These are phyloP conservation scores for Podospora pseudopauciseta DNA, from an alignment of 495 filamentous ascomycete species.

Conservation along the genomic window DNA sequence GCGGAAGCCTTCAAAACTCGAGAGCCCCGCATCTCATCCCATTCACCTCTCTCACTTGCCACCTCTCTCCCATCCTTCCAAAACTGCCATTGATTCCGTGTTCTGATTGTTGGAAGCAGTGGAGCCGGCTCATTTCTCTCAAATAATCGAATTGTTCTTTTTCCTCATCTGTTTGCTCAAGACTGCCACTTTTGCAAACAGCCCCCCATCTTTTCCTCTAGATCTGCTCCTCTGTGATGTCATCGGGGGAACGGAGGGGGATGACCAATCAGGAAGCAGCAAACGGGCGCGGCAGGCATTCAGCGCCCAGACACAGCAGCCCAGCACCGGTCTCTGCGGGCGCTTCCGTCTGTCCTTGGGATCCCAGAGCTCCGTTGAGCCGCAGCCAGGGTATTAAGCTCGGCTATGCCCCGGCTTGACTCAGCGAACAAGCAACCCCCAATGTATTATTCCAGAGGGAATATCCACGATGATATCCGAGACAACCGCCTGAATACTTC, in stretches of 20 bases:
- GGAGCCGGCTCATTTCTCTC: neutral
- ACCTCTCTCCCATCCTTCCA: neutral
- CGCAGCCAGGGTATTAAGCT: conserved; percentile 6
- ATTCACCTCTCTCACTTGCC: neutral
- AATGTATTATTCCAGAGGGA: conserved; percentile 1
- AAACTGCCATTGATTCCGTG: neutral
- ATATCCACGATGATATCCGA: conserved; percentile 2
- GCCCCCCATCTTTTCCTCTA: neutral
- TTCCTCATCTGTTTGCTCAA: neutral
- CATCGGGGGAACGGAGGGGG: conserved; percentile 5
- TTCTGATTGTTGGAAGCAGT: neutral
- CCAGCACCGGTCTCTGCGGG: neutral
- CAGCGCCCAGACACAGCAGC: neutral
- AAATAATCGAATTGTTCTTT: neutral
- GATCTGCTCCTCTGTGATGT: conserved; percentile 15
- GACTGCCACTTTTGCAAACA: neutral
- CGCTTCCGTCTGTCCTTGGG: conserved; percentile 9
- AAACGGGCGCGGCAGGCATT: neutral
- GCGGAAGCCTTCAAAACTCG: conserved; percentile 1
- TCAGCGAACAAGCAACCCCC: neutral
- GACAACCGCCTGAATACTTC: neutral
- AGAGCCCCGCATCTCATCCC: conserved; percentile 4
- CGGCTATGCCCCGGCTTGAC: conserved; percentile 7
- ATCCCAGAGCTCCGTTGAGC: conserved; percentile 6
- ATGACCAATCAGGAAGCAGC: conserved; percentile 12